Conservation (phyloP, 2,329 filamentous ascomycete species). For the Venturia aucupariae region DNA sequence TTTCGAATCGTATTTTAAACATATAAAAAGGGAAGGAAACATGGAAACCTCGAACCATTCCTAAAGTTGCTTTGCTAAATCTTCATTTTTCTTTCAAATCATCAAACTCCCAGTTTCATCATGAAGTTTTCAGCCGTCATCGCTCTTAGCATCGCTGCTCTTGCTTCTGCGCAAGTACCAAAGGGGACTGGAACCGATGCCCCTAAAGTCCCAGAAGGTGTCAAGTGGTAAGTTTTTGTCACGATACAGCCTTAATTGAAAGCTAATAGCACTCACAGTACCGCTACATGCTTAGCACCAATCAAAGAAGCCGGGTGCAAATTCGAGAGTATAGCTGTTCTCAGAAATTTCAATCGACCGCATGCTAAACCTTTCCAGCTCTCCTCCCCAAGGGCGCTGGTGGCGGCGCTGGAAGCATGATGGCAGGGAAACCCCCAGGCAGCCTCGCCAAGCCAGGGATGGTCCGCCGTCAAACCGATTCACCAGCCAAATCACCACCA, state of each 20-base stretch:
- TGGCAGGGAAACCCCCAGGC: neutral
- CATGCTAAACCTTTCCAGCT: neutral
- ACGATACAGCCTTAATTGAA: neutral
- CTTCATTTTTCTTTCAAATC: neutral
- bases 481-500: neutral
- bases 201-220: neutral
- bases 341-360: neutral
- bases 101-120: neutral
- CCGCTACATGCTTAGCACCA: neutral
- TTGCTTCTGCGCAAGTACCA: neutral
- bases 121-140: constrained; percentile 1
- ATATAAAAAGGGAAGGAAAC: neutral
- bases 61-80: neutral
- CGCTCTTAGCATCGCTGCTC: neutral
- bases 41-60: neutral
- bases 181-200: neutral
- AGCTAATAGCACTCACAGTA: neutral
- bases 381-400: neutral
- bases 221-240: neutral
- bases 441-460: neutral
- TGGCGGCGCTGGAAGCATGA: neutral
- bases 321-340: neutral
- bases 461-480: neutral
- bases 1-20: neutral
- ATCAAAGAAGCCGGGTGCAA: neutral